phyloP scores from a whole-genome alignment of 495 filamentous ascomycete species.

The Penicillium samsonianum region DNA sequence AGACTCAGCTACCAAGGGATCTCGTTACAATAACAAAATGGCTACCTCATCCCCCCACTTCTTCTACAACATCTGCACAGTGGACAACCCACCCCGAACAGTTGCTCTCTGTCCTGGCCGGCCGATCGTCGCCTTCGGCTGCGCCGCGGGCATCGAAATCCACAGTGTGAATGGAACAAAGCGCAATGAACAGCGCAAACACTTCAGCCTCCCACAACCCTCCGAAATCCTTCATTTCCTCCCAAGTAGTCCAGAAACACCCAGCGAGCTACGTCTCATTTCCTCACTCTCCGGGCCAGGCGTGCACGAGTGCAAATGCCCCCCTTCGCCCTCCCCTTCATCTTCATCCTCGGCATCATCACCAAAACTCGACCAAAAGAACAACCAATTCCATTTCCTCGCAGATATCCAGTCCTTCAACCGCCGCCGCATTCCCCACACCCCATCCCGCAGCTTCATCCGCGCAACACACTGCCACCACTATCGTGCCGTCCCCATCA shows the following conservation, averaged over 20 bases:
- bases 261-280: slow-evolving; percentile 61
- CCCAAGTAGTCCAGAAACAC: slow-evolving; percentile 50
- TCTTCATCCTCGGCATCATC: slow-evolving; percentile 13
- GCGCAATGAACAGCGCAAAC: slow-evolving; percentile 56
- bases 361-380: slow-evolving; percentile 25
- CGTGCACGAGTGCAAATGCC: slow-evolving; percentile 37
- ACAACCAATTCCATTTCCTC: slow-evolving; percentile 36
- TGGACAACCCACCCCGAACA: slow-evolving; percentile 65
- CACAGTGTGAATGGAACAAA: slow-evolving; percentile 70
- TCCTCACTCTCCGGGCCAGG: slow-evolving; percentile 60
- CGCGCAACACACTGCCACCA: slow-evolving; percentile 58
- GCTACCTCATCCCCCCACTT: slow-evolving; percentile 34
- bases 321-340: slow-evolving; percentile 6
- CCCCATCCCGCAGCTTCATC: slow-evolving; percentile 33
- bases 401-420: slow-evolving; percentile 32
- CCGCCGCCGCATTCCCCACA: slow-evolving; percentile 29
- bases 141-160: slow-evolving; percentile 65
- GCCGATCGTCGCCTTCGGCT: slow-evolving; percentile 72
- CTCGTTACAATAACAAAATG: slow-evolving; percentile 24
- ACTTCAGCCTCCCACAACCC: slow-evolving; percentile 68
- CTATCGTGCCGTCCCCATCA: slow-evolving; percentile 66
- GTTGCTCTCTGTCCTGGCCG: slow-evolving; percentile 70
- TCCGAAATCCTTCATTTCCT: slow-evolving; percentile 70
- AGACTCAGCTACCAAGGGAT: slow-evolving; percentile 2
- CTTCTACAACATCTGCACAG: slow-evolving; percentile 62